Base-by-base conservation (phyloP, 2,329 filamentous ascomycete genomes). In the Blastomyces gilchristii region DNA sequence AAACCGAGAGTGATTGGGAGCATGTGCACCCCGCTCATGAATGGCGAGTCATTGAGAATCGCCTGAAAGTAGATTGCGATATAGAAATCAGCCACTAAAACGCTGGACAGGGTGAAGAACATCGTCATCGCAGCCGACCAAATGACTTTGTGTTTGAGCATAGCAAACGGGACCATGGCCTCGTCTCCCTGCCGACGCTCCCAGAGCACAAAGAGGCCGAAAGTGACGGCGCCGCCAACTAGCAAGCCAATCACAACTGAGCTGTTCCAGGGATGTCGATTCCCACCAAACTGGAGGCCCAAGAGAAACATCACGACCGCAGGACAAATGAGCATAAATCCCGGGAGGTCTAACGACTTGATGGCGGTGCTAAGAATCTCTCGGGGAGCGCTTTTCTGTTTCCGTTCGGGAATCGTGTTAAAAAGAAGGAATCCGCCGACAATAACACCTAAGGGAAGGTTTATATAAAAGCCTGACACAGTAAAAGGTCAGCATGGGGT, bases 41-140 rank as follows among this genome's bases (percentile, higher is more conserved):
- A 64, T 0, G 77, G 74, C 0, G 71, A 68, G 11, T 71, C 70
- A 9, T 71, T 69, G 25, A 69, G 71, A 7, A 79, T 73, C 4
- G 73, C 70, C 58, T 80, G 78, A 62, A 79, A 79, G 62, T 76
- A 79, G 1, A 78, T 69, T 5, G 74, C 67, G n/a, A 76, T 66
- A 62, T 75, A 76, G 63, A 70, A 75, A 22, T 66, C 61, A 7
- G 67, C 67, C 9, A 72, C 65, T 25, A 74, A 65, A 37, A 72
- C 67, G 62, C 47, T 66, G 50, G 60, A 68, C 64, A 64, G 69
- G 66, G 68, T 68, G 66, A 72, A 68, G 60, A 69, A 71, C 41
- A 66, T 60, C 8, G 65, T 66, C 41, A 66, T 58, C 18, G 64
- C 66, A 9, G 65, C 65, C 9, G 69, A 69, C 70, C 71, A 76